phyloP scores from a whole-genome alignment of 306 rosid species.

The Biancaea sappan region DNA sequence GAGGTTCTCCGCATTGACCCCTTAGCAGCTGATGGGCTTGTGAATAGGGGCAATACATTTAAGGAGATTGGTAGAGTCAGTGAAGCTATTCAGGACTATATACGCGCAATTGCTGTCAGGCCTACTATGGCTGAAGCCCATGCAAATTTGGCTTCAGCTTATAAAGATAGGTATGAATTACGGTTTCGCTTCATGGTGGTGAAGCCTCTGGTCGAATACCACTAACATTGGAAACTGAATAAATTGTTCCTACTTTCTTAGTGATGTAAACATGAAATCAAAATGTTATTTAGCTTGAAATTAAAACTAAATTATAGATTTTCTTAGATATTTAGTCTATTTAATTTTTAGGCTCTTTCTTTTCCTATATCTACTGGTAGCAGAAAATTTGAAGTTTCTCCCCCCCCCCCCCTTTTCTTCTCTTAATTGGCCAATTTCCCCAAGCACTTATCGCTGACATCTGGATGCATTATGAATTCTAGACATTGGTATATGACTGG shows the following conservation, averaged over 20 bases:
- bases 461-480: conserved; percentile 3
- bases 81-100: conserved; percentile 94
- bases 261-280: conserved; percentile 1
- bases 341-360: conserved; percentile 2
- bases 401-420: too few species aligned
- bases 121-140: conserved; percentile 99
- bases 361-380: neutral
- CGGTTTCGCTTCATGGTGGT: conserved; percentile 6
- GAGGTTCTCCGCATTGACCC: conserved; percentile 98
- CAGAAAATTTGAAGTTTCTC: neutral
- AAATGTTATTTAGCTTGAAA: neutral
- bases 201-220: neutral
- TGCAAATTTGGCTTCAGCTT: conserved; percentile 97
- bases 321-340: conserved; percentile 5
- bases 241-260: neutral
- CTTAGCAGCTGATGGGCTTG: conserved; percentile 97
- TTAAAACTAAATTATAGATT: neutral
- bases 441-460: neutral
- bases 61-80: conserved; percentile 96
- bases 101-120: conserved; percentile 71
- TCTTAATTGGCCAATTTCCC: conserved; percentile 5
- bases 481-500: conserved; percentile 11
- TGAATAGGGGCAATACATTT: conserved; percentile 93
- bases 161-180: conserved; percentile 79
- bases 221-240: neutral